Base-by-base conservation (phyloP, 2,329 filamentous ascomycete genomes). In the Dactylellina parvicollis region DNA sequence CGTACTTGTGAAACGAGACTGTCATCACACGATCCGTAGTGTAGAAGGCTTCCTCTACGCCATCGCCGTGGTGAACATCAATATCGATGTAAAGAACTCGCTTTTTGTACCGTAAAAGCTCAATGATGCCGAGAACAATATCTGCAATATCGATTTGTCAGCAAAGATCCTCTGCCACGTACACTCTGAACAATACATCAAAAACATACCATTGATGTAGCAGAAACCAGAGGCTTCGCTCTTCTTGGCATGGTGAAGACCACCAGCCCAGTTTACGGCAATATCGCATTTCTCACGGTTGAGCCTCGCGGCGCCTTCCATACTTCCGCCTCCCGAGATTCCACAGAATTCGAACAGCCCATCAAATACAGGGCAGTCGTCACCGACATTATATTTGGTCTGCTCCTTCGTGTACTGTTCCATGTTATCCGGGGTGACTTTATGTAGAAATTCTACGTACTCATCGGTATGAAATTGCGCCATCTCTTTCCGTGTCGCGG, bases 241-340 rank as follows among this genome's bases (percentile, higher is more conserved):
- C 80, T 94, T 95, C 81, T 98, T 97, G 47, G 95, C 95, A 79
- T 99, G 95, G 81, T 99, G 95, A 28, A 99, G 86, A 9, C 95
- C 95, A 34, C 95, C 95, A 16, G 92, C 95, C 95, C 95, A 99
- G 78, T 96, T 96, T 79, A 99, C 92, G 62, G 95, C 95, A 79
- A 99, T 97, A 76, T 90, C 88, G 78, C 88, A 90, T 78, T 90
- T 90, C 50, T 86, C 86, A 65, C 88, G 82, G 77, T 89, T 90
- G 76, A 90, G 80, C 57, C 87, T 83, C n/a, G 88, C 88, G 8
- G 88, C 88, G 57, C 88, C 88, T 79, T 90, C 88, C 88, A 90
- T 90, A 75, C 86, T 88, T 34, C 88, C 88, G 65, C 88, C 88
- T 8, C 88, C 88, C 76, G 87, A 89, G 78, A 90, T 90, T 16